Percentiles rank a stretch among this genome's conserved stretches.
phyloP scores from a whole-genome alignment of 164 flowering plant species.

The Magnolia changhungtana region DNA sequence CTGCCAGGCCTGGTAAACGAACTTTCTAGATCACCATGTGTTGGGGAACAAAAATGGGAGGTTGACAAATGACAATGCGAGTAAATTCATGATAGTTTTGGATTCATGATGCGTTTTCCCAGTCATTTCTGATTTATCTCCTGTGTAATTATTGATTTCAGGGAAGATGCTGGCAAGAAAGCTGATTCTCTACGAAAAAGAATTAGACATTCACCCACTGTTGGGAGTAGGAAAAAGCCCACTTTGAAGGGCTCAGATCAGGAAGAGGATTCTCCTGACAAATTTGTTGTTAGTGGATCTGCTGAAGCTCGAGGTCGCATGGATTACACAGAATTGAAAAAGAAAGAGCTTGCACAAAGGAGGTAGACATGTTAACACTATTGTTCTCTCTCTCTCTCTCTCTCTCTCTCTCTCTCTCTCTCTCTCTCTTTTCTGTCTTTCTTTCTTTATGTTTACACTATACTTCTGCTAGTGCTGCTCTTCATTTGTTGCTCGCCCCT shows the following conservation, averaged over 20 bases:
- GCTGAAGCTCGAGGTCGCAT: constrained; percentile 15
- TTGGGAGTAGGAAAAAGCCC: constrained; percentile 19
- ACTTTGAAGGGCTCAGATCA: constrained; percentile 12
- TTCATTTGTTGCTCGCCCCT: not conserved
- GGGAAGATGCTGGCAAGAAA: constrained; percentile 26
- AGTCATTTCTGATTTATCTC: not conserved
- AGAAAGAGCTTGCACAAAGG: constrained; percentile 29
- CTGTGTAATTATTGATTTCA: constrained; percentile 14
- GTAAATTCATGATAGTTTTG: no score
- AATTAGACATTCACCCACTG: constrained; percentile 22
- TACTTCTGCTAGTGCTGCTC: not conserved
- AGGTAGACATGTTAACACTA: constrained; percentile 24
- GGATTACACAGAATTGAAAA: constrained; percentile 25
- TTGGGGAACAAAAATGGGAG: no score
- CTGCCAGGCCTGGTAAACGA: no score
- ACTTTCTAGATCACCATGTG: no score
- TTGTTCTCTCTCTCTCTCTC: not conserved
- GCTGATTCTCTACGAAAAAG: constrained; percentile 22
- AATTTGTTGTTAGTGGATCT: constrained; percentile 10
- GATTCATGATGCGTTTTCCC: no score
- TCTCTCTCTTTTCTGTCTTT: not conserved
- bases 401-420: not conserved
- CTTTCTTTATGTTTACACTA: not conserved
- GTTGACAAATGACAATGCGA: no score
- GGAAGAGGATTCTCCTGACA: constrained; percentile 28